Conservation (phyloP, 495 filamentous ascomycete genomes). For the Hypomontagnella submonticulosa region DNA sequence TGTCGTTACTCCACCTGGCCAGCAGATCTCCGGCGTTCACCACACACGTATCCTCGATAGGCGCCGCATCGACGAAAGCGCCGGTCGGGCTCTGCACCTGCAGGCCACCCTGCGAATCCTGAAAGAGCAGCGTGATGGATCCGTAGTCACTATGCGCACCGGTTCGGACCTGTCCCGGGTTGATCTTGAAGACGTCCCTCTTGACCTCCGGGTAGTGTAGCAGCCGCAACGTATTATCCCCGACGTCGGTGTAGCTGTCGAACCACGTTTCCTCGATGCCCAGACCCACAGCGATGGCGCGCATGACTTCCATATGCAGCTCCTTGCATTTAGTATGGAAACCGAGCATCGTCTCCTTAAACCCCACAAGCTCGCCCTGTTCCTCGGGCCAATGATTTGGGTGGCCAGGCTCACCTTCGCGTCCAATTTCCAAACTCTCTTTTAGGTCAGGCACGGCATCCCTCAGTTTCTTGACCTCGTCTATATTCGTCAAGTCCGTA, state of each 20-base stretch:
- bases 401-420: slow-evolving; percentile 71
- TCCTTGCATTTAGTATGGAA: slow-evolving; percentile 80
- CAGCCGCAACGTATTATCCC: slow-evolving; percentile 88
- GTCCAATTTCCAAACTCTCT: slow-evolving; percentile 85
- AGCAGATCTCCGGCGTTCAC: slow-evolving; percentile 93
- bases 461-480: slow-evolving; percentile 69
- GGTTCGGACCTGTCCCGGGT: slow-evolving; percentile 80
- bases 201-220: slow-evolving; percentile 85
- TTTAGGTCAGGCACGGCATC: slow-evolving; percentile 78
- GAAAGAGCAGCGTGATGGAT: slow-evolving; percentile 87
- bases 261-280: slow-evolving; percentile 79
- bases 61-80: slow-evolving; percentile 83
- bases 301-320: slow-evolving; percentile 84
- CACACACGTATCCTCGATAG: slow-evolving; percentile 84
- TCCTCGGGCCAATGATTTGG: slow-evolving; percentile 86
- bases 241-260: slow-evolving; percentile 74
- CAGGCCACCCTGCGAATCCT: slow-evolving; percentile 82
- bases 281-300: slow-evolving; percentile 87
- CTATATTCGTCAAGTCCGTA: slow-evolving; percentile 64
- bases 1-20: slow-evolving; percentile 90
- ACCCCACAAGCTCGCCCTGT: slow-evolving; percentile 70
- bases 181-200: slow-evolving; percentile 73
- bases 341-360: slow-evolving; percentile 74
- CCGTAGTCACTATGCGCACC: slow-evolving; percentile 93
- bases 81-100: slow-evolving; percentile 84